Percentiles rank a stretch among this genome's conserved stretches.
phyloP scores from a whole-genome alignment of 495 filamentous ascomycete species.

The Lineolata rhizophorae region DNA sequence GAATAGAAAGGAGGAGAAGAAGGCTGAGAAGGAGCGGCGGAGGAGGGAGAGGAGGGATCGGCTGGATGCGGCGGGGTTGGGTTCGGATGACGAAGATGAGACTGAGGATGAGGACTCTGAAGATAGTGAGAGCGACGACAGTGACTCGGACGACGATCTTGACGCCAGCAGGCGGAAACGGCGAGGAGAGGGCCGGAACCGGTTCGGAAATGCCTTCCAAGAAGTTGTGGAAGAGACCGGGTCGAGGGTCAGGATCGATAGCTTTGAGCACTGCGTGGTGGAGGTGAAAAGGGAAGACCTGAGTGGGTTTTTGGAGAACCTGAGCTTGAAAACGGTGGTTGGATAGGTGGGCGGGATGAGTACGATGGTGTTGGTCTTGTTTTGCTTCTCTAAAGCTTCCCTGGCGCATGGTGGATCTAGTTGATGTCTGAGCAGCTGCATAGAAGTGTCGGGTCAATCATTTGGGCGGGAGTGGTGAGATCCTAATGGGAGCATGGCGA shows the following conservation, averaged over 20 bases:
- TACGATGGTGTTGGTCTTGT: neutral
- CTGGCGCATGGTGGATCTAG: too few relatives aligned
- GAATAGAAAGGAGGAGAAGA: constrained; percentile 34
- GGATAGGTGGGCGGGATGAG: constrained; percentile 31
- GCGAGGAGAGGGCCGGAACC: constrained; percentile 52
- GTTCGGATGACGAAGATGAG: constrained; percentile 31
- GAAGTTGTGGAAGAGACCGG: constrained; percentile 85
- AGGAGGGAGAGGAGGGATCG: constrained; percentile 31
- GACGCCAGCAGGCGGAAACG: constrained; percentile 31
- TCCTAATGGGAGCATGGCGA: too few relatives aligned
- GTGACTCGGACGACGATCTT: constrained; percentile 37
- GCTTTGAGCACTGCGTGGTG: constrained; percentile 91
- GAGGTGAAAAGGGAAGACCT: constrained; percentile 94
- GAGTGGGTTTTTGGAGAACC: constrained; percentile 67
- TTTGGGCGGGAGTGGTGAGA: too few relatives aligned
- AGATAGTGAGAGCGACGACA: constrained; percentile 27
- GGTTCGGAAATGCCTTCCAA: constrained; percentile 87
- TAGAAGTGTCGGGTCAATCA: too few relatives aligned
- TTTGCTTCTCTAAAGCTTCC: neutral
- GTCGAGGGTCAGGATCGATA: constrained; percentile 76
- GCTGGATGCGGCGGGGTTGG: constrained; percentile 13
- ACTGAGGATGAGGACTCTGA: constrained; percentile 25
- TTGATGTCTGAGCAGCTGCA: too few relatives aligned
- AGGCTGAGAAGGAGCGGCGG: constrained; percentile 32
- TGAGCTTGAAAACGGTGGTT: constrained; percentile 82